Percentiles rank a stretch among this genome's conserved stretches.
These are phyloP conservation scores for Saturnispora gosingensis DNA, from an alignment of 805 yeast genomes.

Conservation along the genomic window DNA sequence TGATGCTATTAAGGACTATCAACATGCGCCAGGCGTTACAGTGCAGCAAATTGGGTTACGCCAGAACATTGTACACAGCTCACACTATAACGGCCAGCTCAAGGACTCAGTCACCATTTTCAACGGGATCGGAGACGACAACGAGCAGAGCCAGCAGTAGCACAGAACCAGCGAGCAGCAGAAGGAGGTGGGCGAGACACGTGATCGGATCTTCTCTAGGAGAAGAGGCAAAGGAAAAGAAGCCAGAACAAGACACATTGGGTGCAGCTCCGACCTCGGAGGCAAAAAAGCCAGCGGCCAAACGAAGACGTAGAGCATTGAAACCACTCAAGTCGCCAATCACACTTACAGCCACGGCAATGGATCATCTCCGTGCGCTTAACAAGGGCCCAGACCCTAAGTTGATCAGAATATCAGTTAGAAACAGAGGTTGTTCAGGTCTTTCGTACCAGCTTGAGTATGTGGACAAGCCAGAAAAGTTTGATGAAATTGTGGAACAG, in stretches of 20 bases:
- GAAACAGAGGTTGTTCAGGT: constrained; percentile 95
- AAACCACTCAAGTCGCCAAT: constrained; percentile 88
- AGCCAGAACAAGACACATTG: not conserved
- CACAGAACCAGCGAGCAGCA: not conserved
- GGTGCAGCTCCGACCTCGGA: constrained; percentile 11
- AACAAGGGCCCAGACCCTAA: constrained; percentile 80
- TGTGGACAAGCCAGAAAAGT: constrained; percentile 84
- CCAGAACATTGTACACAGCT: constrained; percentile 5
- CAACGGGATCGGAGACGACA: not conserved
- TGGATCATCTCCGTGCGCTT: constrained; percentile 57
- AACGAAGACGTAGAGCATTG: constrained; percentile 48
- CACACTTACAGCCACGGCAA: constrained; percentile 67
- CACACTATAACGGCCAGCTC: not conserved
- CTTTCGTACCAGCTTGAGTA: constrained; percentile 85
- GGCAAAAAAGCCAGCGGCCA: not conserved
- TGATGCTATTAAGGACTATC: not conserved
- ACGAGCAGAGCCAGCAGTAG: too few relatives aligned
- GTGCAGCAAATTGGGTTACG: not conserved
- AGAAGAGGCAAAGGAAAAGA: constrained; percentile 6
- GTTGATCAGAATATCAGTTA: constrained; percentile 86
- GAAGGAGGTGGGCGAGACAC: constrained; percentile 26
- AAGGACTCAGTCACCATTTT: constrained; percentile 4
- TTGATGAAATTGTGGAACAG: constrained; percentile 87
- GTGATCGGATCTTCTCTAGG: constrained; percentile 15
- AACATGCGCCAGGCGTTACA: not conserved